Percentiles rank a stretch among this genome's conserved stretches.
Conservation (phyloP, 495 filamentous ascomycete genomes). For the Parathielavia appendiculata region DNA sequence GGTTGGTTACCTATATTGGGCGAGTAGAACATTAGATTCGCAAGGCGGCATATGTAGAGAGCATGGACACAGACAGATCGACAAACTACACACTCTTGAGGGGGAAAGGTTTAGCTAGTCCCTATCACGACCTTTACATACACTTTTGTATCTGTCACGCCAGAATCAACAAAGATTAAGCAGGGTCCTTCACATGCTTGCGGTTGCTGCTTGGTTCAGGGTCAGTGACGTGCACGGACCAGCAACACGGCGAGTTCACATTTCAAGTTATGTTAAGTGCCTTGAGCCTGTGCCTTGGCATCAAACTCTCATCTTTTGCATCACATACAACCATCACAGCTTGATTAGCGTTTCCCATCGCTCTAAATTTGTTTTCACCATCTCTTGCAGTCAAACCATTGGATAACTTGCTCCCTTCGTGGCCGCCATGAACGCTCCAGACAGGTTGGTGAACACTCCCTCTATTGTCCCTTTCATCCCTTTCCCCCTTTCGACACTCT, state of each 20-base stretch:
- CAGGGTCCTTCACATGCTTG: not conserved
- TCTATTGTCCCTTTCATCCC: not conserved
- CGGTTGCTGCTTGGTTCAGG: not conserved
- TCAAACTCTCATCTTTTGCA: not conserved
- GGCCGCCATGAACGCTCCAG: constrained; percentile 18
- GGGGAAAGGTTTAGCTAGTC: too few relatives aligned
- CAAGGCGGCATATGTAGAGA: not conserved
- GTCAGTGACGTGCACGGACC: not conserved
- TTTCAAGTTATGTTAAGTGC: not conserved
- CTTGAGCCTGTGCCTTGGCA: not conserved
- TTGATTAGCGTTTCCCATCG: not conserved
- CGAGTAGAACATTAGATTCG: not conserved
- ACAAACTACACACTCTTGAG: too few relatives aligned
- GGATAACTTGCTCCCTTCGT: not conserved
- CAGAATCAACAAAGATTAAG: too few relatives aligned
- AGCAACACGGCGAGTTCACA: not conserved
- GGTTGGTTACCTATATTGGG: not conserved
- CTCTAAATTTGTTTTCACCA: not conserved
- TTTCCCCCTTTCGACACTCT: not conserved
- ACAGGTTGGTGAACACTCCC: constrained; percentile 11
- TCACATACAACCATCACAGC: not conserved
- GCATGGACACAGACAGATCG: not conserved
- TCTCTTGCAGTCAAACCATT: not conserved
- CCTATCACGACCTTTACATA: too few relatives aligned
- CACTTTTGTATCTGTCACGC: too few relatives aligned